These are phyloP conservation scores for Trypanosoma theileri DNA, from an alignment of 208 protist species.

Conservation along the genomic window DNA sequence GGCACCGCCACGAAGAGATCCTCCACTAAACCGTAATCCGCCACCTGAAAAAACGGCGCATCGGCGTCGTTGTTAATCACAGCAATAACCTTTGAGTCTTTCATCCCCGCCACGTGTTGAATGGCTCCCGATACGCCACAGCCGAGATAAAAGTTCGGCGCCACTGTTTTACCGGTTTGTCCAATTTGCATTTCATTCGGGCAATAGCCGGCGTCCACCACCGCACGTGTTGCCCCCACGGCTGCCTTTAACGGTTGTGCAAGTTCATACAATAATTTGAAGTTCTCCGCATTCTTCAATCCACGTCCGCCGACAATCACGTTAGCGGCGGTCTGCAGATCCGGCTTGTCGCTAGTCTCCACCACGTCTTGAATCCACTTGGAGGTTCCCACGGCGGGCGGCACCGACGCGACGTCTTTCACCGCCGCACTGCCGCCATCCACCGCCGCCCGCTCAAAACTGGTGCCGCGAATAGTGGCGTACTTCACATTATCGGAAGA, in stretches of 20 bases:
- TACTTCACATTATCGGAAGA: constrained; percentile 91
- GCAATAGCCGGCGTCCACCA: constrained; percentile 94
- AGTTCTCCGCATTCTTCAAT: constrained; percentile 97
- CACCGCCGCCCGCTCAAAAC: constrained; percentile 65
- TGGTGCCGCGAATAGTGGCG: constrained; percentile 94
- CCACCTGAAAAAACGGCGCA: constrained; percentile 97
- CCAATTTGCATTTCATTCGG: constrained; percentile 97
- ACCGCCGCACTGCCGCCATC: constrained; percentile 49
- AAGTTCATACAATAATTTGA: constrained; percentile 95
- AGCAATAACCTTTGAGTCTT: constrained; percentile 97
- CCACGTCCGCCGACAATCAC: constrained; percentile 96
- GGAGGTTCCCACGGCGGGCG: constrained; percentile 31
- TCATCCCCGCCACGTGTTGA: constrained; percentile 98
- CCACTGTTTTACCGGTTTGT: constrained; percentile 99
- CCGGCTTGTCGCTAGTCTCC: constrained; percentile 86
- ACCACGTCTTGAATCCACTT: constrained; percentile 65
- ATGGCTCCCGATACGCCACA: constrained; percentile 97
- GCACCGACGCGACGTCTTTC: constrained; percentile 34
- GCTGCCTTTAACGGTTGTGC: constrained; percentile 92
- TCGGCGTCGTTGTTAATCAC: constrained; percentile 98
- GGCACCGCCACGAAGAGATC: constrained; percentile 96
- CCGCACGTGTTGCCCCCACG: constrained; percentile 97
- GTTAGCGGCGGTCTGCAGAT: constrained; percentile 89
- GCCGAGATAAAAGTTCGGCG: constrained; percentile 97
- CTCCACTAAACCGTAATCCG: constrained; percentile 97